A percentile compares a stretch with the other conserved stretches of the same genome.
phyloP scores from a whole-genome alignment of 2,329 filamentous ascomycete genomes.

The Fusarium albidum region DNA sequence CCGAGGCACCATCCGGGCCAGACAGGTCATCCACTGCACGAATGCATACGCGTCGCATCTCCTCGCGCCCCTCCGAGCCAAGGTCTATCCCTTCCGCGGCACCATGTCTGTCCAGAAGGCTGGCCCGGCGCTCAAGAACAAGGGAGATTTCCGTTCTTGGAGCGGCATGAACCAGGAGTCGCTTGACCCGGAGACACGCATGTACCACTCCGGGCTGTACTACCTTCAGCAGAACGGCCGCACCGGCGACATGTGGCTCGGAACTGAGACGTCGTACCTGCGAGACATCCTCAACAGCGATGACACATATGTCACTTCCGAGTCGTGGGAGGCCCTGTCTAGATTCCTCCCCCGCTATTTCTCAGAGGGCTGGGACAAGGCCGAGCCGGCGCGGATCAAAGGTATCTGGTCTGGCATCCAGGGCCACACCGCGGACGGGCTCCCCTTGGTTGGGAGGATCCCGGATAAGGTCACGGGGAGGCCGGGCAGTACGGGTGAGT shows the following conservation, averaged over 20 bases:
- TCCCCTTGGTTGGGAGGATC: constrained; percentile 58
- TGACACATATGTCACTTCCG: constrained; percentile 49
- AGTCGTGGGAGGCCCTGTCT: constrained; percentile 44
- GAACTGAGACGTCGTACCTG: constrained; percentile 54
- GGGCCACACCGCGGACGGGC: constrained; percentile 52
- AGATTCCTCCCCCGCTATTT: constrained; percentile 48
- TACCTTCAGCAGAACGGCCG: constrained; percentile 38
- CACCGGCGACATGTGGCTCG: constrained; percentile 56
- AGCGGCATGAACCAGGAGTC: constrained; percentile 50
- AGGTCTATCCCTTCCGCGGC: constrained; percentile 51
- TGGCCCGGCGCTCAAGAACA: constrained; percentile 38
- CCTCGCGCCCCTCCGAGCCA: constrained; percentile 54
- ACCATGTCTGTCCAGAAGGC: constrained; percentile 58
- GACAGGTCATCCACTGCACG: constrained; percentile 63
- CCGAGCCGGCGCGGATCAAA: constrained; percentile 26
- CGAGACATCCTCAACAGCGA: constrained; percentile 52
- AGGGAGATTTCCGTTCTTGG: constrained; percentile 51
- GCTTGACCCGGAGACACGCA: constrained; percentile 57
- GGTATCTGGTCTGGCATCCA: constrained; percentile 57
- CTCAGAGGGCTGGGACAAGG: too few relatives aligned
- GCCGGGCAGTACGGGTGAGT: constrained; percentile 46
- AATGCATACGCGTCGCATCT: constrained; percentile 61
- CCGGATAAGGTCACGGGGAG: constrained; percentile 42
- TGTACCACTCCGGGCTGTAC: constrained; percentile 36
- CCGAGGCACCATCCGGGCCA: constrained; percentile 53